These are phyloP conservation scores for Backusella tarrabulga DNA, from an alignment of 192 early-diverging fungal genomes.

Conservation along the genomic window DNA sequence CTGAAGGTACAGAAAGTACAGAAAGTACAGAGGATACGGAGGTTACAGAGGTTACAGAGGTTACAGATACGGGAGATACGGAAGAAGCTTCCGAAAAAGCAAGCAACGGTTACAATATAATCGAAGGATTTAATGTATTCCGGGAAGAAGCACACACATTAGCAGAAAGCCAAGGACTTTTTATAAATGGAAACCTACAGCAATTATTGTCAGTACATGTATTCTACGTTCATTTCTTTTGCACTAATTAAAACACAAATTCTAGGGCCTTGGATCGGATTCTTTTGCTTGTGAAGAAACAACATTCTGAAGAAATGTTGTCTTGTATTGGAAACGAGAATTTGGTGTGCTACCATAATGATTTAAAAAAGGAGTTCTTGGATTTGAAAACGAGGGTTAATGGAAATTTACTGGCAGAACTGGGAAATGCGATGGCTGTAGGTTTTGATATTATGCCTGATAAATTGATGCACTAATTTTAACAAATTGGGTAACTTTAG, in stretches of 20 bases:
- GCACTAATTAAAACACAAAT: neutral
- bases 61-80: neutral
- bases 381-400: neutral
- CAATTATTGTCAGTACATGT: neutral
- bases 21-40: neutral
- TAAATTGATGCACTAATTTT: neutral
- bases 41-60: too few relatives aligned
- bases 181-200: neutral
- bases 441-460: neutral
- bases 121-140: neutral
- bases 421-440: neutral
- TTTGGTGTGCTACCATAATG: neutral
- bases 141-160: neutral
- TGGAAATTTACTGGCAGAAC: neutral
- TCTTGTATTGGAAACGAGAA: neutral
- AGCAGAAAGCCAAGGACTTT: neutral
- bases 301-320: neutral
- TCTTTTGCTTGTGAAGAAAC: neutral
- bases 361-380: neutral
- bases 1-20: neutral
- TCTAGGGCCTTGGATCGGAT: neutral
- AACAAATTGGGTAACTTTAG: neutral
- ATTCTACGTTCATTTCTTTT: neutral
- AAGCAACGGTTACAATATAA: conserved; percentile 1
- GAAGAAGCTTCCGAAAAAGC: neutral